Evolutionary conservation across 805 yeast species (phyloP).

Genomic region (Saturnispora zaruensis): DNA sequence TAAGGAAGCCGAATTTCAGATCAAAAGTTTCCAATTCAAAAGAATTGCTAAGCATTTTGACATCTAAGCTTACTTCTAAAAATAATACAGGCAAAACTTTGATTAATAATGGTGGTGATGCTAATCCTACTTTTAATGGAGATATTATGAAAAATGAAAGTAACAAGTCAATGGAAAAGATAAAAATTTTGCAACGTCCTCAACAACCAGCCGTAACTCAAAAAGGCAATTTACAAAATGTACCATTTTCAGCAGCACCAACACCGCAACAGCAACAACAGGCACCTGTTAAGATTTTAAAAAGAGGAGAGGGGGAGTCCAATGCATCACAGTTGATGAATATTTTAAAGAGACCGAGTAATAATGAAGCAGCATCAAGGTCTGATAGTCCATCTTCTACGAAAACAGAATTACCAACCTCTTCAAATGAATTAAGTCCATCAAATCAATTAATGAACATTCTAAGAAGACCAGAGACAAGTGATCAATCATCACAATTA

Average conservation of each 20-base stretch:
- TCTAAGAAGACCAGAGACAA: slow-evolving; percentile 5
- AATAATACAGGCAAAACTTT: background rate
- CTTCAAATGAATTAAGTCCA: slow-evolving; percentile 4
- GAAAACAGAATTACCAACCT: slow-evolving; percentile 6
- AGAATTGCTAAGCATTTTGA: slow-evolving; percentile 26
- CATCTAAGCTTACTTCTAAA: slow-evolving; percentile 10
- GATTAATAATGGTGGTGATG: background rate
- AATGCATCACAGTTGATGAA: slow-evolving; percentile 6
- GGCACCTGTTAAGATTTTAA: slow-evolving; percentile 8
- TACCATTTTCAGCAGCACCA: background rate
- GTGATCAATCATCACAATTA: slow-evolving; percentile 1
- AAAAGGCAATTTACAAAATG: background rate
- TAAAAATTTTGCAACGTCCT: background rate
- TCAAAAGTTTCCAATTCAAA: slow-evolving; percentile 28
- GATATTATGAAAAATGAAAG: background rate
- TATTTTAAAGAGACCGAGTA: background rate
- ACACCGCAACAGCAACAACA: background rate
- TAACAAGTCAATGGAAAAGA: background rate
- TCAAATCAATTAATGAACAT: slow-evolving; percentile 8
- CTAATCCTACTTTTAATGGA: background rate
- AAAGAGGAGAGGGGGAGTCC: slow-evolving; percentile 6
- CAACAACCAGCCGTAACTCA: background rate
- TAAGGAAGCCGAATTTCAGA: slow-evolving; percentile 27
- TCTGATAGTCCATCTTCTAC: background rate
- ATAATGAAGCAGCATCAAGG: background rate